Evolutionary conservation across 768 basidiomycete species (phyloP).

Genomic region (Agaricus subrufescens): DNA sequence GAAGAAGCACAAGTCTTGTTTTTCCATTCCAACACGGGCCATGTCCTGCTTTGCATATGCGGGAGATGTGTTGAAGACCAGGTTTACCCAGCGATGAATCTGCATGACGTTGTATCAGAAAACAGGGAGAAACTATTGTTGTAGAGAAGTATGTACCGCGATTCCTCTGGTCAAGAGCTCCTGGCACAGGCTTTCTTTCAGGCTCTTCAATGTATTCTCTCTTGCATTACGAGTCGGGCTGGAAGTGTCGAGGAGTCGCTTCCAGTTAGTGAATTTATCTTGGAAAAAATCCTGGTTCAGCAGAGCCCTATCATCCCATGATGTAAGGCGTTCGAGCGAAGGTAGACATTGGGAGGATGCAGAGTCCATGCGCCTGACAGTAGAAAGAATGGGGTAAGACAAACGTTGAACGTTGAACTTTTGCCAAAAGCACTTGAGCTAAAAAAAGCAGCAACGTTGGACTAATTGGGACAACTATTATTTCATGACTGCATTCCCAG

Average conservation of each 20-base stretch:
- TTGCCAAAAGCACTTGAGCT: not conserved
- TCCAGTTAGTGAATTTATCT: constrained; percentile 4
- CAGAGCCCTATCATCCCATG: constrained; percentile 1
- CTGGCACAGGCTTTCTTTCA: not conserved
- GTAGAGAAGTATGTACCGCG: not conserved
- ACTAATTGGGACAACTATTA: too few species aligned
- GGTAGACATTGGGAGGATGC: not conserved
- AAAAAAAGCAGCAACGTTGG: not conserved
- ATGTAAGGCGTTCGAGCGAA: not conserved
- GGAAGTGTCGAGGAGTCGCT: not conserved
- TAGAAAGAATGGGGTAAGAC: not conserved
- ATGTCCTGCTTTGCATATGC: not conserved
- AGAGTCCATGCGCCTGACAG: not conserved
- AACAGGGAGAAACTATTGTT: not conserved
- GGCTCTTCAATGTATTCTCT: not conserved
- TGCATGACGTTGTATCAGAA: not conserved
- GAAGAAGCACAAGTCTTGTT: constrained; percentile 5
- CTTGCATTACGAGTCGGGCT: not conserved
- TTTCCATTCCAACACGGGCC: not conserved
- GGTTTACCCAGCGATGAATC: constrained; percentile 6
- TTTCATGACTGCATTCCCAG: not conserved
- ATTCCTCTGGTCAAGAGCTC: not conserved
- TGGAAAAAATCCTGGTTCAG: not conserved
- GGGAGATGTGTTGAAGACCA: constrained; percentile 1
- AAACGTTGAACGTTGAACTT: not conserved